A percentile compares a stretch with the other conserved stretches of the same genome.
phyloP scores from a whole-genome alignment of 495 filamentous ascomycete genomes.

The Trichocladium antarcticum region DNA sequence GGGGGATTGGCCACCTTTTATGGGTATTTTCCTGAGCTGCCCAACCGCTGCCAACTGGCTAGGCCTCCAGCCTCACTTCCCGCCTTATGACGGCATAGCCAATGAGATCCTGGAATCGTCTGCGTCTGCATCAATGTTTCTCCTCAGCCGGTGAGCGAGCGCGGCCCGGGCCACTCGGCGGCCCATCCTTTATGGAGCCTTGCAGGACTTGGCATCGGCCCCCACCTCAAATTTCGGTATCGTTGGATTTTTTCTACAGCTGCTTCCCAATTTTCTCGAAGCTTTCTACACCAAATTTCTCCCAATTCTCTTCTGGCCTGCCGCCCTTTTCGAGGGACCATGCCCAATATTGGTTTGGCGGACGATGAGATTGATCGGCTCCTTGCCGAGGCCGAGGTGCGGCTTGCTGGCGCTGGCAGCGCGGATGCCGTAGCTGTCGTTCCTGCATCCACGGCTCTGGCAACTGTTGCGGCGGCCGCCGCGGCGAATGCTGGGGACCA shows the following conservation, averaged over 20 bases:
- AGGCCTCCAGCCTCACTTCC: slow-evolving; percentile 23
- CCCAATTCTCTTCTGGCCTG: not conserved
- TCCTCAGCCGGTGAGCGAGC: slow-evolving; percentile 12
- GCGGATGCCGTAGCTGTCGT: slow-evolving; percentile 7
- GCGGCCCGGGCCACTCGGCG: not conserved
- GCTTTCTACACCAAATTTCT: not conserved
- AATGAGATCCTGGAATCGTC: not conserved
- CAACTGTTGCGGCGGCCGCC: slow-evolving; percentile 6
- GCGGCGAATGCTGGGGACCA: slow-evolving; percentile 18
- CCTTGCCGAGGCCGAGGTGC: slow-evolving; percentile 24
- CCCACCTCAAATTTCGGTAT: slow-evolving; percentile 8
- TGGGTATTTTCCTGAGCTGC: slow-evolving; percentile 7
- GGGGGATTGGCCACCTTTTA: slow-evolving; percentile 12
- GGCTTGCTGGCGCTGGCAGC: slow-evolving; percentile 18
- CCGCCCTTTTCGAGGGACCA: slow-evolving; percentile 4
- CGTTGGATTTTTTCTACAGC: slow-evolving; percentile 5
- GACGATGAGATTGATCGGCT: slow-evolving; percentile 25
- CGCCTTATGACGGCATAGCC: slow-evolving; percentile 19
- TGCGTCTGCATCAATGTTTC: slow-evolving; percentile 17
- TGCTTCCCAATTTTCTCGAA: not conserved
- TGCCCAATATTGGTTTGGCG: slow-evolving; percentile 17
- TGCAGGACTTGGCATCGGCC: not conserved
- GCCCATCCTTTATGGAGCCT: not conserved
- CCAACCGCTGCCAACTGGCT: slow-evolving; percentile 25
- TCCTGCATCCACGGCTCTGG: slow-evolving; percentile 1